Evolutionary conservation across 192 early-diverging fungal genomes (phyloP).

Genomic region (Radiomyces spectabilis): DNA sequence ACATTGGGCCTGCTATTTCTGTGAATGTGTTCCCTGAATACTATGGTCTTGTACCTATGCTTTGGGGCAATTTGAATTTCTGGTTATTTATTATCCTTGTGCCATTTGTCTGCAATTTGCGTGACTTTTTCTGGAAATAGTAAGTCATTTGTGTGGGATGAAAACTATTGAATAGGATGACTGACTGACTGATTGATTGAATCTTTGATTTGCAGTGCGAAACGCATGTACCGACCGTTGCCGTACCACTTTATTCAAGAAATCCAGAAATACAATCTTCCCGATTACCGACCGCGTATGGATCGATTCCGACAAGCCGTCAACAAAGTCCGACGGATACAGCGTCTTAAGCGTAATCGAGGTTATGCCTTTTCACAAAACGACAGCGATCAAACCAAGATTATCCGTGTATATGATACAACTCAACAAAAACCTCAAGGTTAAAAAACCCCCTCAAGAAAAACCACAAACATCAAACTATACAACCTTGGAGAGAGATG

Average conservation of each 20-base stretch:
- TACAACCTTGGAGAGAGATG: too few species aligned
- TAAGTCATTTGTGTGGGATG: slow-evolving; percentile 39
- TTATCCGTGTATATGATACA: slow-evolving; percentile 52
- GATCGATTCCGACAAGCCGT: slow-evolving; percentile 98
- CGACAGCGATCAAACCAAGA: slow-evolving; percentile 83
- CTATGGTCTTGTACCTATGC: slow-evolving; percentile 55
- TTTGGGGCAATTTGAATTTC: slow-evolving; percentile 66
- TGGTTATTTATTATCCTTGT: slow-evolving; percentile 85
- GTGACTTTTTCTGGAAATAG: slow-evolving; percentile 96
- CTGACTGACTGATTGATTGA: neutral
- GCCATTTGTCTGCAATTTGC: slow-evolving; percentile 75
- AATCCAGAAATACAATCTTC: slow-evolving; percentile 99
- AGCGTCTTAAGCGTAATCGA: slow-evolving; percentile 84
- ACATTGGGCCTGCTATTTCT: slow-evolving; percentile 55
- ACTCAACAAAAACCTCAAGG: slow-evolving; percentile 47
- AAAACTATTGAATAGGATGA: neutral
- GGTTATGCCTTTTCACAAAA: slow-evolving; percentile 98
- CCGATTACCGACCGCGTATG: slow-evolving; percentile 96
- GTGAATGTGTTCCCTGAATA: slow-evolving; percentile 64
- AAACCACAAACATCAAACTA: too few species aligned
- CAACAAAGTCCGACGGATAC: slow-evolving; percentile 92
- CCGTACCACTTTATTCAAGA: slow-evolving; percentile 97
- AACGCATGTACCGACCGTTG: slow-evolving; percentile 70
- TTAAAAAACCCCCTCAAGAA: too few species aligned
- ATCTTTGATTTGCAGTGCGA: slow-evolving; percentile 36